Conservation (phyloP, 441 rosid species). For the Oxalis stricta region DNA sequence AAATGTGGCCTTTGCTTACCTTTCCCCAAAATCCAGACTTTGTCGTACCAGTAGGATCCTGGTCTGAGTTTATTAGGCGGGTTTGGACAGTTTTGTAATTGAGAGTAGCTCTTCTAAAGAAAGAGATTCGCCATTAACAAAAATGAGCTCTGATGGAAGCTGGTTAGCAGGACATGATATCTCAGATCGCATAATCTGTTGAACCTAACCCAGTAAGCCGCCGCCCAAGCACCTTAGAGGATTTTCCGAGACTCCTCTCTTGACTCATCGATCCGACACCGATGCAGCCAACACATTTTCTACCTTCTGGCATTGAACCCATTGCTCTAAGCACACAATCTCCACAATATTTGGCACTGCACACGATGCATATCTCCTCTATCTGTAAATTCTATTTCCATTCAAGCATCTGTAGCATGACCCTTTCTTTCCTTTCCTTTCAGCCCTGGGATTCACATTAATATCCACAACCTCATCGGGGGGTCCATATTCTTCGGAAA, state of each 20-base stretch:
- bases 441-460: conserved; percentile 18
- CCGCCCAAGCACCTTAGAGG: conserved; percentile 33
- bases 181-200: conserved; percentile 34
- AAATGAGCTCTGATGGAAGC: conserved; percentile 31
- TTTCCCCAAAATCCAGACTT: conserved; percentile 56
- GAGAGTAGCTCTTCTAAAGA: conserved; percentile 22
- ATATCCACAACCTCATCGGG: conserved; percentile 16
- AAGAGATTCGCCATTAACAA: conserved; percentile 31
- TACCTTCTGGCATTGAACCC: conserved; percentile 72
- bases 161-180: conserved; percentile 33
- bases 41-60: conserved; percentile 54
- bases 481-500: conserved; percentile 19
- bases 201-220: conserved; percentile 23
- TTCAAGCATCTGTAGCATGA: conserved; percentile 42
- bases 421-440: conserved; percentile 37
- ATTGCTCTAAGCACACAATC: conserved; percentile 48
- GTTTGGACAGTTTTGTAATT: conserved; percentile 32
- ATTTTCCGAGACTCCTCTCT: conserved; percentile 32
- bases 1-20: conserved; percentile 25
- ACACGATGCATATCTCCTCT: conserved; percentile 52
- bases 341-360: conserved; percentile 42
- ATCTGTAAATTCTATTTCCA: conserved; percentile 40
- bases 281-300: conserved; percentile 48
- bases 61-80: conserved; percentile 50
- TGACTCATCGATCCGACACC: conserved; percentile 36